These are phyloP conservation scores for Secale cereale DNA, from an alignment of 176 grass and related monocot species.

Conservation along the genomic window DNA sequence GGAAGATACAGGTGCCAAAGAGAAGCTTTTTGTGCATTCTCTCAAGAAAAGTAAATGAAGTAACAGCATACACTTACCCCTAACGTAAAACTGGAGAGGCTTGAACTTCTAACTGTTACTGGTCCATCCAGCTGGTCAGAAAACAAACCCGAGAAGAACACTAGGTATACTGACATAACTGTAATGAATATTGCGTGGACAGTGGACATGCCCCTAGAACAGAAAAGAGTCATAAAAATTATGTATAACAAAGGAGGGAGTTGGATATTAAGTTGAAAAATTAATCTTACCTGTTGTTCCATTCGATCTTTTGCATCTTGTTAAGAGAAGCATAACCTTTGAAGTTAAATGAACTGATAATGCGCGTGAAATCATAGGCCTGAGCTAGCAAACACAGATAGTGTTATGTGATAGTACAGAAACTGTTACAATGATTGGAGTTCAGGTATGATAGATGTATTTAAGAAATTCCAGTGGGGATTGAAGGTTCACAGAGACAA, in stretches of 20 bases:
- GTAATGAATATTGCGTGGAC: conserved; percentile 89
- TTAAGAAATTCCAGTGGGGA: neutral
- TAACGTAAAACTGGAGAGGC: conserved; percentile 73
- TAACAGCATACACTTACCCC: conserved; percentile 63
- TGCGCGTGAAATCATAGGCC: conserved; percentile 64
- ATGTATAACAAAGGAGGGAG: neutral
- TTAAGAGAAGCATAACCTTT: conserved; percentile 84
- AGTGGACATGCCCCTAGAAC: conserved; percentile 93
- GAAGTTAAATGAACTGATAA: conserved; percentile 76
- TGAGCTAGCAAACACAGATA: conserved; percentile 37
- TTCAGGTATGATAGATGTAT: neutral
- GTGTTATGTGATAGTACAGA: conserved; percentile 3
- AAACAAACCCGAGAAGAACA: conserved; percentile 87
- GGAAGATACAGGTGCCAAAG: neutral
- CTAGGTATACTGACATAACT: conserved; percentile 73
- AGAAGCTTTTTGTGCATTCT: neutral
- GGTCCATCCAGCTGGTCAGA: conserved; percentile 65
- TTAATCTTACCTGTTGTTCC: conserved; percentile 78
- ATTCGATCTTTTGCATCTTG: conserved; percentile 83
- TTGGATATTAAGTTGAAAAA: conserved; percentile 8
- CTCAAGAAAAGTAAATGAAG: neutral
- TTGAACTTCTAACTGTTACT: conserved; percentile 77
- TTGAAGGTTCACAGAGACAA: neutral
- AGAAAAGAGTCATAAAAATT: conserved; percentile 24
- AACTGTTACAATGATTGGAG: neutral